phyloP scores from a whole-genome alignment of 306 rosid species.

The Oemleria cerasiformis region DNA sequence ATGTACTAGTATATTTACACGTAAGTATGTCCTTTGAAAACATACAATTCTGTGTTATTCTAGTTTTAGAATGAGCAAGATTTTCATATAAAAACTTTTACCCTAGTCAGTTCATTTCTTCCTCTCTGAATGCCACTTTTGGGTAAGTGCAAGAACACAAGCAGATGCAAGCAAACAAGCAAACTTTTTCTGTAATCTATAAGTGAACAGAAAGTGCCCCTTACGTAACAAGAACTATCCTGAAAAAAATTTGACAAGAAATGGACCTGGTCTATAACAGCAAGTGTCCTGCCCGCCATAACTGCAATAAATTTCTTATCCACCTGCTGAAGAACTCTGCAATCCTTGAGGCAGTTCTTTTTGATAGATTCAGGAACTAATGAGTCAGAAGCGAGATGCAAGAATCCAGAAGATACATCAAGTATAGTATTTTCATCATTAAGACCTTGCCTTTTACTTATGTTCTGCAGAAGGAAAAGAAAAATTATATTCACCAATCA shows the following conservation, averaged over 20 bases:
- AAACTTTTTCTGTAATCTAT: not conserved
- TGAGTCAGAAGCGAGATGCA: constrained; percentile 81
- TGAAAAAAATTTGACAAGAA: constrained; percentile 4
- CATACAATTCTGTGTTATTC: not conserved
- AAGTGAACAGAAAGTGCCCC: constrained; percentile 4
- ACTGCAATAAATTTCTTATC: constrained; percentile 94
- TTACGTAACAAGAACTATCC: not conserved
- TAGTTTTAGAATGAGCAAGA: not conserved
- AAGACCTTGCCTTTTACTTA: constrained; percentile 30
- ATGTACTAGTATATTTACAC: not conserved
- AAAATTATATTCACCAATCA: constrained; percentile 18
- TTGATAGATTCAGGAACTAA: constrained; percentile 69
- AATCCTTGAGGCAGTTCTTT: constrained; percentile 62
- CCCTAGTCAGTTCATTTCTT: not conserved
- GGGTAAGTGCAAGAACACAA: not conserved
- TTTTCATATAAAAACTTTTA: not conserved
- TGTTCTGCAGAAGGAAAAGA: constrained; percentile 44
- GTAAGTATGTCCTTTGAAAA: not conserved
- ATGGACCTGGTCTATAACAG: constrained; percentile 86
- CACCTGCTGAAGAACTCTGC: constrained; percentile 82
- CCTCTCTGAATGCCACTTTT: not conserved
- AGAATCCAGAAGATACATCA: constrained; percentile 75
- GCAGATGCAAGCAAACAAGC: not conserved
- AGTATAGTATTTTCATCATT: constrained; percentile 53
- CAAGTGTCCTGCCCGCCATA: constrained; percentile 69